Base-by-base conservation (phyloP, 768 basidiomycete species). In the Solioccasus polychromus region DNA sequence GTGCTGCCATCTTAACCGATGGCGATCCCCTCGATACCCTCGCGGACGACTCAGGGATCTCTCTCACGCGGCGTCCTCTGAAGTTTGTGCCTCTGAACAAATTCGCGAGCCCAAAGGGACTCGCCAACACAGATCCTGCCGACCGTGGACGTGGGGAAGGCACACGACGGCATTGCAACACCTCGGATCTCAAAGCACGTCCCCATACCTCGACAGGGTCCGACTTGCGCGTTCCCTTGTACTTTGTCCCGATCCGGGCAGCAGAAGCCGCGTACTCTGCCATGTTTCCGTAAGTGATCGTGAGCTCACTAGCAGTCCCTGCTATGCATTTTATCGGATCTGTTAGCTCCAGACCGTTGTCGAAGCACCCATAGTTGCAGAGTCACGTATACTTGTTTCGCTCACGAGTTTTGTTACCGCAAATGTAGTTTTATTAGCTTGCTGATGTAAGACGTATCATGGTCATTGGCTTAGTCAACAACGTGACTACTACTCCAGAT, bases 61-160 rank as follows among this genome's bases (percentile, higher is more conserved):
- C 51, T 15, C 39, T 2, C 43, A 29, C 53, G 7, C 58, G 58
- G 0, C 60, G 54, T 11, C 64, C 64, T 20, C 48, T 65, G 41
- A 47, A 53, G 18, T 65, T 65, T 22, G 65, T 65, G 7, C 47
- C 60, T 36, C 45, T 59, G 39, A 43, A 57, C 36, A 63, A 63
- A 39, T 59, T 59, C 20, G 7, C 48, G 7, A 17, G 30, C 23
- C 39, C 40, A 24, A 20, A 18, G 24, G 8, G 28, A 39, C 10
- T 4, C 19, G 20, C 35, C 36, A 22, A 18, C 35, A n/a, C 24
- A 9, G 25, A 22, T 14, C 11, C 36, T 9, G 18, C 43, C n/a
- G 17, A 28, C 12, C 10, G 24, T 9, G 54, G 28, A 20, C 19
- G 9, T 2, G 36, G 25, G 26, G 40, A 35, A 25, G 26, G 24